Evolutionary conservation across 352 stramenopile genomes (phyloP).

Genomic region (Globisporangium camurandrum): DNA sequence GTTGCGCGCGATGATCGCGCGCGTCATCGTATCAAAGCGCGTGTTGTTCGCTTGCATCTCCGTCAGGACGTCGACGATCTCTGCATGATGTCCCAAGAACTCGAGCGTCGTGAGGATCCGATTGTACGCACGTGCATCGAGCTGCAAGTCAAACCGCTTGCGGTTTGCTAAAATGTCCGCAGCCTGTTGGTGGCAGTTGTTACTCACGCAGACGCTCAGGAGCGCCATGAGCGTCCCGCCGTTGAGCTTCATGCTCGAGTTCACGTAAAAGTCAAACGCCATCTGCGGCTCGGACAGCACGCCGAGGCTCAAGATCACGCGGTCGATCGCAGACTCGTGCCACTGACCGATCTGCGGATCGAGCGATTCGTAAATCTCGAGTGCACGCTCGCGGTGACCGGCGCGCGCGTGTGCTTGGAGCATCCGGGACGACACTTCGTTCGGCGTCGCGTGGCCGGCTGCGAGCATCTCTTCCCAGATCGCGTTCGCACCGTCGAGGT

Average conservation of each 20-base stretch:
- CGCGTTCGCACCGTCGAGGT: conserved; percentile 33
- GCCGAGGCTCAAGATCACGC: conserved; percentile 58
- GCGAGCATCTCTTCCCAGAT: conserved; percentile 50
- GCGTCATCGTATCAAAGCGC: conserved; percentile 50
- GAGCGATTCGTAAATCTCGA: conserved; percentile 42
- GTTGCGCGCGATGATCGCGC: conserved; percentile 53
- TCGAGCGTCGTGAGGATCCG: conserved; percentile 64
- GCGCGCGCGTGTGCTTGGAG: conserved; percentile 42
- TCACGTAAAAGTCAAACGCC: conserved; percentile 73
- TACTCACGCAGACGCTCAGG: conserved; percentile 58
- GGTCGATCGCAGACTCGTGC: conserved; percentile 64
- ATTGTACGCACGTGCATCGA: conserved; percentile 69
- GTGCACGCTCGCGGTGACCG: conserved; percentile 36
- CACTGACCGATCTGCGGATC: conserved; percentile 59
- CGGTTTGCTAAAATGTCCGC: conserved; percentile 68
- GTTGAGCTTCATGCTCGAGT: conserved; percentile 75
- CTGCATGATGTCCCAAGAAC: conserved; percentile 53
- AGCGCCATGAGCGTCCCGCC: conserved; percentile 61
- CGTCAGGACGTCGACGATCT: conserved; percentile 45
- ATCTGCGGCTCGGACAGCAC: conserved; percentile 48
- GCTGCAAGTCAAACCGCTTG: conserved; percentile 62
- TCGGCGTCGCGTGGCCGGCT: conserved; percentile 43
- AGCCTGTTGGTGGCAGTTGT: conserved; percentile 63
- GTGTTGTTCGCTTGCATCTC: conserved; percentile 55
- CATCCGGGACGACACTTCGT: conserved; percentile 62